phyloP scores from a whole-genome alignment of 2,329 filamentous ascomycete genomes.

The Fusarium keratoplasticum region DNA sequence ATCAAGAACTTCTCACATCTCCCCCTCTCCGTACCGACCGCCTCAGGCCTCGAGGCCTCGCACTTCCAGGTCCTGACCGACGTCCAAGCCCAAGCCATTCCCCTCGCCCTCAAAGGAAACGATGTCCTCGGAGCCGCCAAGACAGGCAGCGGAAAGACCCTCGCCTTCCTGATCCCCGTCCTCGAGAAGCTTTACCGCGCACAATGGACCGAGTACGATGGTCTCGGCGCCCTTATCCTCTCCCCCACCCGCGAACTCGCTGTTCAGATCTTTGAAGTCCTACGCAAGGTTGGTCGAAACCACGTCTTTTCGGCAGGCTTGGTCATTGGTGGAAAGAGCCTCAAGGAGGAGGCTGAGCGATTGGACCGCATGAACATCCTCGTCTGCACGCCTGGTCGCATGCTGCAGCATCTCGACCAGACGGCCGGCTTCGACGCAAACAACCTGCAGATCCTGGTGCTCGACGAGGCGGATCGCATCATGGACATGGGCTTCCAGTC shows the following conservation, averaged over 20 bases:
- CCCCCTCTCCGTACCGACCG: constrained; percentile 85
- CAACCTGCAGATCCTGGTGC: constrained; percentile 90
- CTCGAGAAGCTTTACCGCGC: constrained; percentile 91
- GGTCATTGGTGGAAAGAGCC: constrained; percentile 91
- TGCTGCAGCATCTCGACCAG: constrained; percentile 95
- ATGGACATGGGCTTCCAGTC: constrained; percentile 97
- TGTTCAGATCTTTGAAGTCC: constrained; percentile 95
- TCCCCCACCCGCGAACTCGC: constrained; percentile 95
- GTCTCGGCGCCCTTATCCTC: constrained; percentile 90
- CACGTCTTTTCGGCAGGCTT: constrained; percentile 93
- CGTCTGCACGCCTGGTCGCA: constrained; percentile 93
- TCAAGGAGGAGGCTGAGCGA: constrained; percentile 88
- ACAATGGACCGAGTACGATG: constrained; percentile 91
- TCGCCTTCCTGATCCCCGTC: constrained; percentile 91
- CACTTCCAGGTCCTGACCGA: constrained; percentile 94
- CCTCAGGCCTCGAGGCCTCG: constrained; percentile 81
- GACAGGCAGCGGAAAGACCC: constrained; percentile 94
- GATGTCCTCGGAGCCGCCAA: constrained; percentile 96
- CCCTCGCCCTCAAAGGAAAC: constrained; percentile 82
- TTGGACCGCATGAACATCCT: constrained; percentile 95
- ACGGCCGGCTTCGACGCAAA: constrained; percentile 90
- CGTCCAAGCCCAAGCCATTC: constrained; percentile 90
- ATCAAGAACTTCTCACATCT: constrained; percentile 82
- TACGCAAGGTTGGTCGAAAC: constrained; percentile 88
- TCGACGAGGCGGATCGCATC: constrained; percentile 96